Conservation (phyloP, 306 rosid species). For the Mimosa bimucronata region DNA sequence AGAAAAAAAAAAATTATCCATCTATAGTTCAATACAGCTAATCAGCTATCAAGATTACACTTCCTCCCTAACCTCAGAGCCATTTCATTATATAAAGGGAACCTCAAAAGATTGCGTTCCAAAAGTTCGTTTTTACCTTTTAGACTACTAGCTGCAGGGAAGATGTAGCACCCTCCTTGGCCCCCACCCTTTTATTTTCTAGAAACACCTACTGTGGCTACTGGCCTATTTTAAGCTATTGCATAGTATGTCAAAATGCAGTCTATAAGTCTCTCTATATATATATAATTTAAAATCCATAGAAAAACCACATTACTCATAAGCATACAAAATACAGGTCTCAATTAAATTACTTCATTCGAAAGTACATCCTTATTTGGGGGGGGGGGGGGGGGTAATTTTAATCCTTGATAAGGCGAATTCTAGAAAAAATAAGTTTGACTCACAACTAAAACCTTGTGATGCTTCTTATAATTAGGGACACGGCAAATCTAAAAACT, state of each 20-base stretch:
- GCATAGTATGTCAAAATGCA: background rate
- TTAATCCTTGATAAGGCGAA: background rate
- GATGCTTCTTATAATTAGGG: background rate
- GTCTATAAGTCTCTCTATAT: background rate
- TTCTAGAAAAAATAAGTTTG: background rate
- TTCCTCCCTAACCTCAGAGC: background rate
- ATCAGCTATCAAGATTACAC: slow-evolving; percentile 1
- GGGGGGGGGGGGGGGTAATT: background rate
- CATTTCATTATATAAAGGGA: background rate
- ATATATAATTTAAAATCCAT: background rate
- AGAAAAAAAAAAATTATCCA: too few relatives aligned
- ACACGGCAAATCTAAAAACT: background rate
- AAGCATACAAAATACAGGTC: background rate
- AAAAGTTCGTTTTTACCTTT: background rate
- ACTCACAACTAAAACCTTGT: background rate
- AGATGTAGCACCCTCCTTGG: background rate
- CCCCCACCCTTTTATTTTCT: background rate
- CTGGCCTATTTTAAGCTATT: background rate
- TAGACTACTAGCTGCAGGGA: background rate
- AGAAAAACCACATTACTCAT: background rate
- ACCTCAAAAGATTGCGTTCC: background rate
- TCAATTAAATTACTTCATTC: background rate
- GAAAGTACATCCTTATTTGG: background rate
- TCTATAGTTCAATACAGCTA: too few relatives aligned
- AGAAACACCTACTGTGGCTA: background rate